Base-by-base conservation (phyloP, 805 yeast genomes). In the Candida yuanshanica region DNA sequence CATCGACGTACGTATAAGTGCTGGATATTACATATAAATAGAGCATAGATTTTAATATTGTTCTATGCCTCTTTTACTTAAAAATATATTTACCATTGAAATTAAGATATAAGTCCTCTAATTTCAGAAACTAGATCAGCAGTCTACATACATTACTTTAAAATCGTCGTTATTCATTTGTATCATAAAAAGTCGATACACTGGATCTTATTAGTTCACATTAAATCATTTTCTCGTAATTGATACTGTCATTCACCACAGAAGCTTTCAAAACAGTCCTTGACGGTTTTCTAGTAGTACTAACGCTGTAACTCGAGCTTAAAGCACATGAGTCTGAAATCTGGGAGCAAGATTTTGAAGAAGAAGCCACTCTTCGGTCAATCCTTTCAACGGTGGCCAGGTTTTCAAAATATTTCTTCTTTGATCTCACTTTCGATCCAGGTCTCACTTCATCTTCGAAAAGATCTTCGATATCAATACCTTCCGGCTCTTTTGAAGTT, bases 141-240 rank as follows among this genome's bases (percentile, higher is more conserved):
- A n/a, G n/a, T n/a, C n/a, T n/a, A n/a, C n/a, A n/a, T n/a, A n/a
- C n/a, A n/a, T n/a, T n/a, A n/a, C n/a, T n/a, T n/a, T n/a, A n/a
- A n/a, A n/a, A n/a, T n/a, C n/a, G n/a, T n/a, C n/a, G n/a, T n/a
- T n/a, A n/a, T n/a, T n/a, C n/a, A n/a, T n/a, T n/a, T n/a, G n/a
- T n/a, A n/a, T n/a, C n/a, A n/a, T n/a, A n/a, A n/a, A n/a, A n/a
- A n/a, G n/a, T n/a, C n/a, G n/a, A n/a, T n/a, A n/a, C n/a, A n/a
- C n/a, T n/a, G 14, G 9, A 10, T 27, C 13, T n/a, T 21, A 22
- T 20, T 11, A 18, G 13, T n/a, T 12, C 5, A 20, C 20, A 12
- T 37, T 31, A 49, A 25, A 35, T 46, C 31, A 53, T 25, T 37
- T 53, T 53, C 33, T 53, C 58, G 34, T 53, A 53, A 16, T 39